Evolutionary conservation across 306 rosid genomes (phyloP), one percentile per base, ranked within the genome.

Genomic region (Vigna hirtella): DNA sequence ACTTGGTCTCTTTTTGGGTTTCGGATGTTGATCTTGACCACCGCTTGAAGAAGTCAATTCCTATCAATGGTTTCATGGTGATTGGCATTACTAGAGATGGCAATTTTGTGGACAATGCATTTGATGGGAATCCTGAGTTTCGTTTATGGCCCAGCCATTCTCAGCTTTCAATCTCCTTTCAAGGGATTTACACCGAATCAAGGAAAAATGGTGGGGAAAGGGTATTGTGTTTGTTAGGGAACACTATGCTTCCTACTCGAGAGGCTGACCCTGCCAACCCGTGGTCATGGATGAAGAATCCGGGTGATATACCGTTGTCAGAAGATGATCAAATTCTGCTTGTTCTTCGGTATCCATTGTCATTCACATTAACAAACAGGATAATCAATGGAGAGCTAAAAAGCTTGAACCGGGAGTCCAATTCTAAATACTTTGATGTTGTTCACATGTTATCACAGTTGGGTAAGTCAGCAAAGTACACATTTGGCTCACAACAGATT

Each of bases 171-270:
- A 81, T 94, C 62, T 50, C 84, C 56, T 90, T 92, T 56, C 91
- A 92, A 85, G 98, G 98, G 76, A 68, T 94, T 83, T 94, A 94
- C 78, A 87, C 97, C 0, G 98, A 90, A 84, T 84, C 96, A 4
- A 79, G 83, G 85, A 94, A 80, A 74, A 89, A 91, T 83, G 93
- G 92, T 13, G 97, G 97, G 51, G 96, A 92, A 68, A 90, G 92
- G 85, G 97, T 88, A 48, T 66, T 92, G 89, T 92, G 98, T 80
- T 90, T 94, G 86, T 76, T 95, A 83, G 98, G 98, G 72, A 80
- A 70, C 63, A 81, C 97, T 22, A 83, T 87, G 89, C 83, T 95
- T 75, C 98, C 98, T 0, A 81, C 92, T 70, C 91, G 98, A 71
- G 97, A 95, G 66, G 34, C 90, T 0, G 70, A 82, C 50, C 58